Conservation (phyloP, 2,329 filamentous ascomycete species). For the Fusarium buharicum region DNA sequence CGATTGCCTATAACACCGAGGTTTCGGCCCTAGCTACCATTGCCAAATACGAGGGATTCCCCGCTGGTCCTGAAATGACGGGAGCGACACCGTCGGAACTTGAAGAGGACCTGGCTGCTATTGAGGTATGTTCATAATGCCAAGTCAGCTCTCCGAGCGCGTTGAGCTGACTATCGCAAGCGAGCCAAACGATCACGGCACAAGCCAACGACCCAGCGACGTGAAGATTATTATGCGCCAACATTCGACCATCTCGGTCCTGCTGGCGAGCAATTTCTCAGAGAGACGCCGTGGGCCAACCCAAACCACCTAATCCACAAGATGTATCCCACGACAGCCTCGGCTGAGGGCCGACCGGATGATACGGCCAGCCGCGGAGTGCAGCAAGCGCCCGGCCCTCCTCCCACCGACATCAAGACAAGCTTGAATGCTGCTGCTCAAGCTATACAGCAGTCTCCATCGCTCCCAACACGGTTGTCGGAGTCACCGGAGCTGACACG, state of each 20-base stretch:
- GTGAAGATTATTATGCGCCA: conserved; percentile 61
- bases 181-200: conserved; percentile 50
- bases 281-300: conserved; percentile 93
- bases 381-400: conserved; percentile 29
- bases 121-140: conserved; percentile 70
- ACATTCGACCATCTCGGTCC: conserved; percentile 65
- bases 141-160: conserved; percentile 34
- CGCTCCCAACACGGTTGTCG: conserved; percentile 46
- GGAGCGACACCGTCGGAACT: conserved; percentile 77
- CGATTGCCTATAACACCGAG: conserved; percentile 92
- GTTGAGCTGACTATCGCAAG: conserved; percentile 45
- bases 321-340: conserved; percentile 51
- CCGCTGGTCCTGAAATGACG: conserved; percentile 86
- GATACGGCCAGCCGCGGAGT: conserved; percentile 34
- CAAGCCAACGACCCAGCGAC: conserved; percentile 54
- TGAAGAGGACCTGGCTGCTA: conserved; percentile 87
- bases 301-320: conserved; percentile 81
- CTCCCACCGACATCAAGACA: conserved; percentile 40
- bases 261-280: conserved; percentile 86
- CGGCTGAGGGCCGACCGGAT: conserved; percentile 23
- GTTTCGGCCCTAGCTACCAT: conserved; percentile 90
- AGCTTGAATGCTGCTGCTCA: conserved; percentile 39
- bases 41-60: conserved; percentile 95
- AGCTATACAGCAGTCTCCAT: conserved; percentile 45
- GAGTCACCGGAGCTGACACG: conserved; percentile 59